Conservation (phyloP, 148 eudicot genomes). For the Heliosperma pusillum region DNA sequence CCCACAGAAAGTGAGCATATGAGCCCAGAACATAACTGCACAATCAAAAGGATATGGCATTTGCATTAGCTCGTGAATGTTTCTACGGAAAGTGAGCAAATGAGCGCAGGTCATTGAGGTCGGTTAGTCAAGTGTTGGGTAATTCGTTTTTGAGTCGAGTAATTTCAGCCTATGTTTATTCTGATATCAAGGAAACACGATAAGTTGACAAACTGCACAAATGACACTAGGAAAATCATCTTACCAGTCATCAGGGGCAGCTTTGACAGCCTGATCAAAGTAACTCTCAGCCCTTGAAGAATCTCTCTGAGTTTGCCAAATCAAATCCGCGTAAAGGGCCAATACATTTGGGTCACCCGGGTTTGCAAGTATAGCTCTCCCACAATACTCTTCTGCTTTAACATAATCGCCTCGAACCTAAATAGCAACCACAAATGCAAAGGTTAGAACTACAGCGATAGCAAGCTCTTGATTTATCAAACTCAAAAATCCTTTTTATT, state of each 20-base stretch:
- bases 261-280: slow-evolving; percentile 52
- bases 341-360: slow-evolving; percentile 42
- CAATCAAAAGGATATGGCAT: slow-evolving; percentile 7
- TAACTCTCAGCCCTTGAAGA: slow-evolving; percentile 40
- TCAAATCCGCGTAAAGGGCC: slow-evolving; percentile 48
- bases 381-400: slow-evolving; percentile 64
- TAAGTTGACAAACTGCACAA: not conserved
- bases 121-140: not conserved
- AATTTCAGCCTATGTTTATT: not conserved
- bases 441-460: not conserved
- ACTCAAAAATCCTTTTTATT: too few relatives aligned
- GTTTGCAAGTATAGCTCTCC: slow-evolving; percentile 50
- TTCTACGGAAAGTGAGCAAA: too few relatives aligned
- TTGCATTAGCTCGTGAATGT: not conserved
- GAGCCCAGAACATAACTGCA: slow-evolving; percentile 73
- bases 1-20: slow-evolving; percentile 78
- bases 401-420: slow-evolving; percentile 50
- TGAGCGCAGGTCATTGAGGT: not conserved
- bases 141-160: too few relatives aligned
- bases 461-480: not conserved
- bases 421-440: slow-evolving; percentile 7
- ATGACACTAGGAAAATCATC: not conserved
- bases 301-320: slow-evolving; percentile 49
- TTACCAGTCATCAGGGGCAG: slow-evolving; percentile 53
- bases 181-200: not conserved